Percentiles rank a stretch among this genome's conserved stretches.
Evolutionary conservation across 345 rosid genomes (phyloP).

Genomic region (Aquilaria yunnanensis): DNA sequence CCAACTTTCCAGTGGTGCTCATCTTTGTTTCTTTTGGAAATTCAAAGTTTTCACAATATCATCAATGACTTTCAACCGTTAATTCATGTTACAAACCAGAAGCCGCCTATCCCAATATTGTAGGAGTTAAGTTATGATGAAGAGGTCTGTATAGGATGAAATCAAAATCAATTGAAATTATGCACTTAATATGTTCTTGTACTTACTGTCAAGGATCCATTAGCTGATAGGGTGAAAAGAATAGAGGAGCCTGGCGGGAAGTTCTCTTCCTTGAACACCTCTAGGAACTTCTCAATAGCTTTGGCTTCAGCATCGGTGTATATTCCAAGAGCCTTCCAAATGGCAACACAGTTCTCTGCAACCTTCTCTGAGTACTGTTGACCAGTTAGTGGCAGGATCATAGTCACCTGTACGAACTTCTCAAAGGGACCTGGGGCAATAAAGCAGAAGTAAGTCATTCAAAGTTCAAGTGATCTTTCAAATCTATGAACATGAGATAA

Average conservation of each 20-base stretch:
- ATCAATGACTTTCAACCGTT: too few species aligned
- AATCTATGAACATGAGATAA: too few species aligned
- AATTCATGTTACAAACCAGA: too few species aligned
- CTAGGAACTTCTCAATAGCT: constrained; percentile 51
- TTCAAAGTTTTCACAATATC: background rate
- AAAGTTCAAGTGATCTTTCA: background rate
- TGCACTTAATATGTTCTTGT: background rate
- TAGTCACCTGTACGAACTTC: constrained; percentile 56
- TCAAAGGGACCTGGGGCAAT: constrained; percentile 46
- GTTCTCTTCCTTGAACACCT: constrained; percentile 50
- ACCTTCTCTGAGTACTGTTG: constrained; percentile 69
- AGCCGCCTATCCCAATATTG: too few species aligned
- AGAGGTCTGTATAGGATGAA: too few species aligned
- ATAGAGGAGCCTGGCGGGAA: constrained; percentile 76
- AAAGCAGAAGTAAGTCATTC: background rate
- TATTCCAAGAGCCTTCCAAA: constrained; percentile 66
- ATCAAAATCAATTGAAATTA: background rate
- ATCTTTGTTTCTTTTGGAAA: background rate
- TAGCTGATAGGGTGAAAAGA: constrained; percentile 49
- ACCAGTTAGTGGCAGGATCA: constrained; percentile 63
- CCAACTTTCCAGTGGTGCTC: background rate
- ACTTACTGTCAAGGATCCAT: constrained; percentile 54
- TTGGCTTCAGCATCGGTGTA: constrained; percentile 69
- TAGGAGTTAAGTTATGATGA: too few species aligned
- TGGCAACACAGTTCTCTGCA: constrained; percentile 58